Conservation (phyloP, 1,139 yeast genomes). For the Sugiyamaella sp. region DNA sequence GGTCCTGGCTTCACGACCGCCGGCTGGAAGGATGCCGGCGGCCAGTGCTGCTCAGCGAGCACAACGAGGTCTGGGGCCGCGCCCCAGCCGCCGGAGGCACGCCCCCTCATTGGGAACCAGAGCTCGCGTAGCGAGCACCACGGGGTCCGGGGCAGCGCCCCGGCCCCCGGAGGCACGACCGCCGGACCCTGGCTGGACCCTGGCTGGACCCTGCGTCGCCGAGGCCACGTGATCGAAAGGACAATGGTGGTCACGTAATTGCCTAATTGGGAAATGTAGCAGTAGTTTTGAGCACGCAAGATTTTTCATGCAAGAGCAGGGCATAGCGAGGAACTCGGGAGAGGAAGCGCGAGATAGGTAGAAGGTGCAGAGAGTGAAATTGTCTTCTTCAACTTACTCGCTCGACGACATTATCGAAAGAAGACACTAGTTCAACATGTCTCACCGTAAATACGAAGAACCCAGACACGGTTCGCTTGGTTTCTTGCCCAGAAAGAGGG, state of each 20-base stretch:
- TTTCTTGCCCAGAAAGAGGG: conserved; percentile 99
- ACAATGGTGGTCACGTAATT: conserved; percentile 3
- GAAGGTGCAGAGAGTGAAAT: conserved; percentile 6
- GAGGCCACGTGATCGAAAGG: background rate
- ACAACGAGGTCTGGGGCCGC: no score
- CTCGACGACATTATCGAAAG: conserved; percentile 22
- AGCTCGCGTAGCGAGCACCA: no score
- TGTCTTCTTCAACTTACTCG: conserved; percentile 19
- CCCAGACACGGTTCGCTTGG: conserved; percentile 99
- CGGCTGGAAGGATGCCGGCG: no score
- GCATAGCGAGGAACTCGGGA: background rate
- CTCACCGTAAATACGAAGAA: conserved; percentile 99
- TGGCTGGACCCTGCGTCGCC: background rate
- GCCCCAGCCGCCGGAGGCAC: background rate
- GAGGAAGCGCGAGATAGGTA: background rate
- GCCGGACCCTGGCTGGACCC: background rate
- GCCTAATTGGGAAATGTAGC: conserved; percentile 1
- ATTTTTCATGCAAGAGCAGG: conserved; percentile 6
- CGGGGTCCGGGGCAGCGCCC: background rate
- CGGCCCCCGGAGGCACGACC: background rate
- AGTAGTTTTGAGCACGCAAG: conserved; percentile 13
- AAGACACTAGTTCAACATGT: conserved; percentile 54
- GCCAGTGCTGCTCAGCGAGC: no score
- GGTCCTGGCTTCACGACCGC: no score
- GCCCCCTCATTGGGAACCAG: no score